These are phyloP conservation scores for Aspergillus novofumigatus DNA, from an alignment of 2,329 filamentous ascomycete genomes.

Conservation along the genomic window DNA sequence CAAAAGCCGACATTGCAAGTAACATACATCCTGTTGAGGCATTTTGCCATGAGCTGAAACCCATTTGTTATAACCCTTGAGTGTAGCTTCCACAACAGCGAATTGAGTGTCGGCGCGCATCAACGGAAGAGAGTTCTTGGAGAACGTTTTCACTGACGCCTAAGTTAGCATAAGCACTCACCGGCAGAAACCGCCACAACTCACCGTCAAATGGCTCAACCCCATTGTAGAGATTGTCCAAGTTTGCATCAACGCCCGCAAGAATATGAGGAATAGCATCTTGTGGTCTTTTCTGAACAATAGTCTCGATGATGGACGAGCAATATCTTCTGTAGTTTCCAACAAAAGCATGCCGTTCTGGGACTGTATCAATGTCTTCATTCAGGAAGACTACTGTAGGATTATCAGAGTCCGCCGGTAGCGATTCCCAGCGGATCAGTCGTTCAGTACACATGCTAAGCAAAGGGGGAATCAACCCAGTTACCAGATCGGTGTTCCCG, in stretches of 20 bases:
- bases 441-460: constrained; percentile 79
- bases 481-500: constrained; percentile 53
- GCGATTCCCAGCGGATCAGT: constrained; percentile 78
- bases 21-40: constrained; percentile 46
- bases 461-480: constrained; percentile 66
- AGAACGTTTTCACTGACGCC: constrained; percentile 32
- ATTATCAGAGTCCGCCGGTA: constrained; percentile 78
- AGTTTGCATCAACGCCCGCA: constrained; percentile 66
- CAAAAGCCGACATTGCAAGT: background rate
- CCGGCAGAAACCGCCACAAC: constrained; percentile 17
- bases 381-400: constrained; percentile 75
- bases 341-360: constrained; percentile 89
- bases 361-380: constrained; percentile 91
- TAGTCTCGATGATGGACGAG: constrained; percentile 77
- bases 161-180: background rate
- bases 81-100: constrained; percentile 78
- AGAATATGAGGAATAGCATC: constrained; percentile 88
- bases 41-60: constrained; percentile 51
- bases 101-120: constrained; percentile 84
- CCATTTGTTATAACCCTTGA: constrained; percentile 89
- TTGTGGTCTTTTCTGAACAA: constrained; percentile 74
- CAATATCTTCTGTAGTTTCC: constrained; percentile 94
- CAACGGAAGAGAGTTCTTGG: constrained; percentile 38
- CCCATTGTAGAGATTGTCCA: constrained; percentile 71
- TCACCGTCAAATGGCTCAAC: constrained; percentile 63